Evolutionary conservation across 129 eudicot species (phyloP).

Genomic region (Lonicera japonica): DNA sequence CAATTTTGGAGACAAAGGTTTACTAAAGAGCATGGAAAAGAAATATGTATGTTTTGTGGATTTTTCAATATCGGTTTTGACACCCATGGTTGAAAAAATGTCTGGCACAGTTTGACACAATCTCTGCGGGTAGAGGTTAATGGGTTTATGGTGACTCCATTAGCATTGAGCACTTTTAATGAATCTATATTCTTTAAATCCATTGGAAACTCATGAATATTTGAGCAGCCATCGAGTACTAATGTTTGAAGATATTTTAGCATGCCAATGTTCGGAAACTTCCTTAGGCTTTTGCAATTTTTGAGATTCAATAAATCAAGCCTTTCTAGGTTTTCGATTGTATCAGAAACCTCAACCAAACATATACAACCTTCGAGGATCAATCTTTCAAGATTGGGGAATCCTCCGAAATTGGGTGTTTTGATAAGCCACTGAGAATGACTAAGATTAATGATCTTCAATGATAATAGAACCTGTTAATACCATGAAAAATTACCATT

Average conservation of each 20-base stretch:
- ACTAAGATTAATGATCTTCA: constrained; percentile 35
- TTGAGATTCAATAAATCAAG: constrained; percentile 21
- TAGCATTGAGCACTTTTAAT: constrained; percentile 1
- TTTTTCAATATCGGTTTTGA: neutral
- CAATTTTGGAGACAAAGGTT: constrained; percentile 4
- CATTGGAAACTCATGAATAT: neutral
- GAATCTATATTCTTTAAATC: too few relatives aligned
- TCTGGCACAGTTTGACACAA: neutral
- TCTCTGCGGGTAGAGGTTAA: neutral
- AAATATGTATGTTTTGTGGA: neutral
- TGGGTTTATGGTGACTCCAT: neutral
- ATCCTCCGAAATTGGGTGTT: constrained; percentile 3
- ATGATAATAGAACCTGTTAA: constrained; percentile 19
- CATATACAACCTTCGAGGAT: constrained; percentile 1
- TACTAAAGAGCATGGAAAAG: neutral
- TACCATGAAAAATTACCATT: neutral
- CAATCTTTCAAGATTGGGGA: constrained; percentile 27
- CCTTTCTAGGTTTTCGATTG: constrained; percentile 12
- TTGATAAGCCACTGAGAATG: neutral
- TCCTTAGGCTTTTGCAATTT: constrained; percentile 9
- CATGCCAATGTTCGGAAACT: constrained; percentile 10
- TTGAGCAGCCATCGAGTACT: constrained; percentile 12
- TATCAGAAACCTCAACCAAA: constrained; percentile 19
- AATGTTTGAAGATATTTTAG: constrained; percentile 9
- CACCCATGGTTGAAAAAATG: neutral